phyloP scores from a whole-genome alignment of 2,329 filamentous ascomycete species.

The Plectosphaerella cucumerina region DNA sequence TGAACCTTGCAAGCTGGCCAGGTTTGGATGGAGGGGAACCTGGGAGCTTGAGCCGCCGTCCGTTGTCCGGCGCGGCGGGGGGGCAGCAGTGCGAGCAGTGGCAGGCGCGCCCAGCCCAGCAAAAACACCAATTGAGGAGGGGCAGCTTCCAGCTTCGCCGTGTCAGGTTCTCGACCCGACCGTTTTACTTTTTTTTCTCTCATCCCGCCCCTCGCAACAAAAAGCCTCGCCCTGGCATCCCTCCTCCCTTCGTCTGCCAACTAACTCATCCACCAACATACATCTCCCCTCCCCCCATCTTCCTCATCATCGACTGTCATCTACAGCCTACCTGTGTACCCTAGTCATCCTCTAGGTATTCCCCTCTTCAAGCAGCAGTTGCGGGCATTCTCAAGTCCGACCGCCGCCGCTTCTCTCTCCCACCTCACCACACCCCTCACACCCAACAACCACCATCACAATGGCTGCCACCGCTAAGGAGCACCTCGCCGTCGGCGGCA shows the following conservation, averaged over 20 bases:
- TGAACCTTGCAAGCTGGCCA: no score
- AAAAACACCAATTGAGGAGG: constrained; percentile 6
- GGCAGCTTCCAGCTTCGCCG: constrained; percentile 1
- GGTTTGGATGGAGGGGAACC: no score
- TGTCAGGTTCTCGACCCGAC: background rate
- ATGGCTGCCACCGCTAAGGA: constrained; percentile 70
- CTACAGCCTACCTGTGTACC: background rate
- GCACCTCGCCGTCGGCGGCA: constrained; percentile 74
- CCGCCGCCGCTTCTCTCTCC: background rate
- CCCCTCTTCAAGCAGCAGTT: no score
- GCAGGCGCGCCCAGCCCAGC: background rate
- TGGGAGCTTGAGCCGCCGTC: background rate
- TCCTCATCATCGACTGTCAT: constrained; percentile 1
- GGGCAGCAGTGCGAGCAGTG: background rate
- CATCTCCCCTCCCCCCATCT: constrained; percentile 1
- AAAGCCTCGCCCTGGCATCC: constrained; percentile 1
- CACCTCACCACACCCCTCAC: background rate
- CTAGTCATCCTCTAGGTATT: background rate
- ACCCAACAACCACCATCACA: constrained; percentile 25
- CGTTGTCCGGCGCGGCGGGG: background rate
- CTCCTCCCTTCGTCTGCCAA: background rate
- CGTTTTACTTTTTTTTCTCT: constrained; percentile 8
- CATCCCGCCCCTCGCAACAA: constrained; percentile 4
- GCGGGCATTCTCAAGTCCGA: background rate
- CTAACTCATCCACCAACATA: background rate